Base-by-base conservation (phyloP, 2,329 filamentous ascomycete species). In the Fusarium sp. region DNA sequence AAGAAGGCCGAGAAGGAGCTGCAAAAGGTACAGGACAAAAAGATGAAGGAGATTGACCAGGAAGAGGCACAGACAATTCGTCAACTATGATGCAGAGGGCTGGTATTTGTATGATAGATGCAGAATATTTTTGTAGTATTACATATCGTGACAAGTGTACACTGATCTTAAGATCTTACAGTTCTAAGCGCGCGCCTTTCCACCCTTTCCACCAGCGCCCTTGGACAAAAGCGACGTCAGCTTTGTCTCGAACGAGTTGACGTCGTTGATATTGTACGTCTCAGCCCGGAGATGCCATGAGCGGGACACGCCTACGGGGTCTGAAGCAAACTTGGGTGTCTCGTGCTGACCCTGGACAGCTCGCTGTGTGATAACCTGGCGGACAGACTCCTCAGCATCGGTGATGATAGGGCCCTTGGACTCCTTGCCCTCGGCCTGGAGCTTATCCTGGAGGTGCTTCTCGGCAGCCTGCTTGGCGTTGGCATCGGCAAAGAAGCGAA, bases 21-120 rank as follows among this genome's bases (percentile, higher is more conserved):
- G 73, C 82, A 84, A 72, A 83, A 83, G 77, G 63, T 82, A 59
- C 84, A 85, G 78, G 82, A 85, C 59, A 85, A 85, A 77, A 80
- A 82, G 75, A 82, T 87, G 78, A 80, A 81, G 73, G 80, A 79
- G 55, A 81, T 88, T 46, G 82, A 86, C 45, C 72, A 71, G 13
- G 79, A 78, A 40, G 85, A 88, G 79, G 83, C 84, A 73, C 80
- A 82, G 72, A 76, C 80, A 4, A 65, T 85, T 25, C 80, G 80
- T 70, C 76, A 81, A 74, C 71, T 83, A 58, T 62, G 54, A 66
- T 58, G 33, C 27, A 51, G 25, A 37, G 35, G 19, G 43, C 52
- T 52, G 41, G 23, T 22, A 47, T 43, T 47, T 61, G 48, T 53
- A 51, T 45, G 25, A 62, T 65, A 68, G 46, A 61, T 62, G 58